Conservation (phyloP, 2,329 filamentous ascomycete genomes). For the Fusarium praegraminearum region DNA sequence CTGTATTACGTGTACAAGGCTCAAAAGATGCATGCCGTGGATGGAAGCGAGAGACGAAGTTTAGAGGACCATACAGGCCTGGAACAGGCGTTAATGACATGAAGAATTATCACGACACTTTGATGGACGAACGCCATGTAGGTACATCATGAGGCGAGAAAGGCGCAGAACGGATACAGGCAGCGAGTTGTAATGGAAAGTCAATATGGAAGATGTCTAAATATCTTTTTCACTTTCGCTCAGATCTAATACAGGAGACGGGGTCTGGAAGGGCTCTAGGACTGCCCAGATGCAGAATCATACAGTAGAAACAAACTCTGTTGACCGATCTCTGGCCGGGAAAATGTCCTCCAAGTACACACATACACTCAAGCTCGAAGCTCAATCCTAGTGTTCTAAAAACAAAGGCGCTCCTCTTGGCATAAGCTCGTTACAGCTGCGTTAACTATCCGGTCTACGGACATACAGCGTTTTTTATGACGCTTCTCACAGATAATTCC, state of each 20-base stretch:
- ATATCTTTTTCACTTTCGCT: background rate
- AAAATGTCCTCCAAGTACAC: constrained; percentile 36
- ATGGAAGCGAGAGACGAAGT: constrained; percentile 34
- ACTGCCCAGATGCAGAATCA: constrained; percentile 49
- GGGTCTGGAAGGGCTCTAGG: constrained; percentile 37
- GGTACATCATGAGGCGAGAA: constrained; percentile 14
- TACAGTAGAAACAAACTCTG: constrained; percentile 45
- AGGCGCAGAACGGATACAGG: constrained; percentile 23
- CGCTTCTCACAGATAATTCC: constrained; percentile 22
- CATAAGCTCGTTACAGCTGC: constrained; percentile 41
- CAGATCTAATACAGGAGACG: constrained; percentile 4
- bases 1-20: constrained; percentile 12
- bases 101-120: constrained; percentile 21
- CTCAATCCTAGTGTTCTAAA: constrained; percentile 42
- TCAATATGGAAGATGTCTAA: constrained; percentile 1
- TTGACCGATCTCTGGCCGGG: constrained; percentile 39
- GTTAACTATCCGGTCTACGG: constrained; percentile 34
- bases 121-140: constrained; percentile 21
- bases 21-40: constrained; percentile 21
- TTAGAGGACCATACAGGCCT: constrained; percentile 36
- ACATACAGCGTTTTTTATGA: constrained; percentile 32
- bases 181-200: constrained; percentile 15
- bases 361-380: constrained; percentile 35
- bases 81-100: constrained; percentile 45
- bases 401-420: constrained; percentile 43